Evolutionary conservation across 2,329 filamentous ascomycete species (phyloP).

Genomic region (Huntiella abstrusa): DNA sequence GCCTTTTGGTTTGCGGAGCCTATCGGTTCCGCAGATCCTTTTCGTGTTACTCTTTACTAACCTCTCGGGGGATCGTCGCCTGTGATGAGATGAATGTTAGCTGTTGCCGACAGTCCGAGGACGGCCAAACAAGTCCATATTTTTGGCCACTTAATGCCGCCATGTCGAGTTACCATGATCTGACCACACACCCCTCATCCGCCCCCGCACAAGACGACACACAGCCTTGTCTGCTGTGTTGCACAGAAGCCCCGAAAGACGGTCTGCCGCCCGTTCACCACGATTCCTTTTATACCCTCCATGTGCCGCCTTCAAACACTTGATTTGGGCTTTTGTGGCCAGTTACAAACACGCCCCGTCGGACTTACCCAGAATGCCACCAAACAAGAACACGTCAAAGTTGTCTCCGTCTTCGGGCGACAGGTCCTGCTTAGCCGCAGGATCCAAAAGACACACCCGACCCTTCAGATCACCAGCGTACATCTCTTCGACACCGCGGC

Average conservation of each 20-base stretch:
- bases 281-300: neutral
- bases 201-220: no score
- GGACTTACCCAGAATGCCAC: constrained; percentile 69
- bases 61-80: constrained; percentile 87
- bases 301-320: no score
- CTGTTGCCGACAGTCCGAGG: neutral
- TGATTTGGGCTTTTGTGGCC: no score
- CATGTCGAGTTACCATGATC: no score
- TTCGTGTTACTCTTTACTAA: constrained; percentile 18
- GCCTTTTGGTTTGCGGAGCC: no score
- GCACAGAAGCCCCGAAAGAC: neutral
- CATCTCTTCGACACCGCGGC: constrained; percentile 62
- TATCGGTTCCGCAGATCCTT: no score
- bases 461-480: constrained; percentile 49
- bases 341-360: neutral
- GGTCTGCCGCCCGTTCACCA: neutral
- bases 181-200: no score
- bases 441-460: constrained; percentile 76
- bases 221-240: neutral
- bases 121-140: neutral
- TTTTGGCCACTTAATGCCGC: no score
- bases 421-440: constrained; percentile 62
- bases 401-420: constrained; percentile 60
- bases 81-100: constrained; percentile 19
- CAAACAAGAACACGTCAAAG: constrained; percentile 89